Conservation (phyloP, 2,329 filamentous ascomycete species). For the Alternaria arborescens region DNA sequence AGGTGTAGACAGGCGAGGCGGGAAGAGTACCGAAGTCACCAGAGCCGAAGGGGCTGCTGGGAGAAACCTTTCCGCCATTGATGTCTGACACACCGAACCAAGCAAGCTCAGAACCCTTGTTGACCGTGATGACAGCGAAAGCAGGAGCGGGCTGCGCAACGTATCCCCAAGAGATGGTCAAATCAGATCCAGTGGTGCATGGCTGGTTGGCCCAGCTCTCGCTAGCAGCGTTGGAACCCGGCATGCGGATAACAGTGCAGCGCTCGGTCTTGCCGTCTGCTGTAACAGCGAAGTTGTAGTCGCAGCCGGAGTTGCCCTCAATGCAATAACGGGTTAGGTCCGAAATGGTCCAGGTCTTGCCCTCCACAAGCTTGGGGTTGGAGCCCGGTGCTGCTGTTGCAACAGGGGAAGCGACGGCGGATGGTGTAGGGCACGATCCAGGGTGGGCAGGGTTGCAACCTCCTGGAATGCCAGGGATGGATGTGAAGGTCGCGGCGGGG, state of each 20-base stretch:
- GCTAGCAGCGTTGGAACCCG: conserved; percentile 21
- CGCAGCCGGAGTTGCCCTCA: conserved; percentile 24
- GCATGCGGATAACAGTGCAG: conserved; percentile 26
- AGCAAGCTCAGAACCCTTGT: conserved; percentile 21
- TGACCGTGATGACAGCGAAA: conserved; percentile 22
- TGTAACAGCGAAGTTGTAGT: conserved; percentile 27
- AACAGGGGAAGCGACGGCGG: not conserved
- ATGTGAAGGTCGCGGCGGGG: not conserved
- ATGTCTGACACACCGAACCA: conserved; percentile 27
- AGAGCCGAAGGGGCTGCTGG: conserved; percentile 23
- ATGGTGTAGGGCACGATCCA: conserved; percentile 4
- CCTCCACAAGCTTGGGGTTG: conserved; percentile 15
- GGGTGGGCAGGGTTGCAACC: conserved; percentile 13
- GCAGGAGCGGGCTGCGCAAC: conserved; percentile 18
- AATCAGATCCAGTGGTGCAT: conserved; percentile 15
- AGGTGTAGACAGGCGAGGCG: conserved; percentile 16
- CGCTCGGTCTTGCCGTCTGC: conserved; percentile 21
- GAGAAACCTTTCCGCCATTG: conserved; percentile 22
- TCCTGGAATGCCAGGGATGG: conserved; percentile 7
- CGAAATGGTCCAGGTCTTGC: conserved; percentile 24
- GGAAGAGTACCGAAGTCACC: conserved; percentile 18
- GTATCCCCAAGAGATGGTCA: conserved; percentile 27
- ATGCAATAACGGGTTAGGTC: conserved; percentile 23
- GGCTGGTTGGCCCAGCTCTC: conserved; percentile 25
- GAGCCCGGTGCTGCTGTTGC: conserved; percentile 8